Evolutionary conservation across 2,329 filamentous ascomycete genomes (phyloP), one percentile per base, ranked within the genome.

Genomic region (Huntiella abstrusa): DNA sequence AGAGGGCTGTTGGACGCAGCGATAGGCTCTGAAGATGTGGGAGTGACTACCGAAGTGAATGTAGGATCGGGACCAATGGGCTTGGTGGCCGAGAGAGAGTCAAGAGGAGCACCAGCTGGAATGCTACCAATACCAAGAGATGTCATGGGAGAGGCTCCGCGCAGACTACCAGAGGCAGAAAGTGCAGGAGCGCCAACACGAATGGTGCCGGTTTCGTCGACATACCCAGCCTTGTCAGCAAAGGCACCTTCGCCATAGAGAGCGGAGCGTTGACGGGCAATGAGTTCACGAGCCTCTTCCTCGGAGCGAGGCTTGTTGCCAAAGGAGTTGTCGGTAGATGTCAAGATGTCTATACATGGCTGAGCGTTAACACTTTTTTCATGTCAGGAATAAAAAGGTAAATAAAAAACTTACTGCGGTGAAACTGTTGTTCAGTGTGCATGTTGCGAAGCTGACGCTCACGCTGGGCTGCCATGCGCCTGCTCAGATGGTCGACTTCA

Each of bases 391-490:
- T 10, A 35, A 13, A 38, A 32, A 46, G 33, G 17, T 19, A 19
- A 43, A 36, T 15, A 34, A 13, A 33, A 11, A 16, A 49, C 82
- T 77, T 84, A 96, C 91, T 95, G 84, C 88, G 80, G 73, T 96
- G 93, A 69, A 93, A 96, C 77, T 98, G 91, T 76, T 98, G 91
- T 76, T 98, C 91, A 69, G 95, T 92, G 69, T 98, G 91, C 69
- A 96, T 94, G 68, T 96, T 98, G 66, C 91, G 85, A 65, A 98
- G 80, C 71, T 98, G 91, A 66, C 88, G 83, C 73, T 98, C 91
- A 66, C 91, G 84, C 69, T 96, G 91, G 63, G 91, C 91, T 59
- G 91, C 91, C 84, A 96, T 92, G 71, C 88, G 83, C 70, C 91
- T 85, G 75, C 96, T 96, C 58, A 86, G 87, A 77, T 96, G 91